These are phyloP conservation scores for Pinus tabuliformis DNA, from an alignment of 75 land plant species.

Conservation along the genomic window DNA sequence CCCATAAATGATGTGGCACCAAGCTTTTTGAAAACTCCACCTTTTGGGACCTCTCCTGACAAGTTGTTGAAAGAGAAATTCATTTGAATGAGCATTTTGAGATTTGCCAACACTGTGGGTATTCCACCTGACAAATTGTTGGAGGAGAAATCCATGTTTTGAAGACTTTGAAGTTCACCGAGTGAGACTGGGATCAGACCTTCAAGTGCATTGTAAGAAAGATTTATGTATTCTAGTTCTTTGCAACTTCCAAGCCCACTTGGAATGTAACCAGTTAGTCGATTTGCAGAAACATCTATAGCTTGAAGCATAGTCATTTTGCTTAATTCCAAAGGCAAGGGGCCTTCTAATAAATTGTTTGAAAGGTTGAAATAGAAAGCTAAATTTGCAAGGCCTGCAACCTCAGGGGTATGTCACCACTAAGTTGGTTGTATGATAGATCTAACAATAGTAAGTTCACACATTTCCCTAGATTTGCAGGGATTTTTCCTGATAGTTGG, in stretches of 20 bases:
- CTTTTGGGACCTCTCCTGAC: slow-evolving; percentile 39
- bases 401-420: neutral
- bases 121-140: neutral
- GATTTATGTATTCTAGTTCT: slow-evolving; percentile 40
- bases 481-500: neutral
- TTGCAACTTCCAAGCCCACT: slow-evolving; percentile 28
- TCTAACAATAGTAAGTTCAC: neutral
- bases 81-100: slow-evolving; percentile 28
- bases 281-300: slow-evolving; percentile 61
- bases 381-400: slow-evolving; percentile 30
- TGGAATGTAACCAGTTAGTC: slow-evolving; percentile 60
- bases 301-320: slow-evolving; percentile 23
- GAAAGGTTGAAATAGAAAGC: slow-evolving; percentile 48
- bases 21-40: slow-evolving; percentile 30
- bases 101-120: neutral
- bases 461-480: neutral
- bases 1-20: slow-evolving; percentile 26
- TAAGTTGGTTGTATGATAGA: neutral
- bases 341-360: slow-evolving; percentile 33
- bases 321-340: no score
- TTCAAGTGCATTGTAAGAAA: slow-evolving; percentile 43
- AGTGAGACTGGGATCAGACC: slow-evolving; percentile 47
- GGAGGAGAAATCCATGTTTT: neutral
- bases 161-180: neutral
- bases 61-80: slow-evolving; percentile 64